A percentile compares a stretch with the other conserved stretches of the same genome.
Conservation (phyloP, 2,329 filamentous ascomycete species). For the Neofusicoccum sp. region DNA sequence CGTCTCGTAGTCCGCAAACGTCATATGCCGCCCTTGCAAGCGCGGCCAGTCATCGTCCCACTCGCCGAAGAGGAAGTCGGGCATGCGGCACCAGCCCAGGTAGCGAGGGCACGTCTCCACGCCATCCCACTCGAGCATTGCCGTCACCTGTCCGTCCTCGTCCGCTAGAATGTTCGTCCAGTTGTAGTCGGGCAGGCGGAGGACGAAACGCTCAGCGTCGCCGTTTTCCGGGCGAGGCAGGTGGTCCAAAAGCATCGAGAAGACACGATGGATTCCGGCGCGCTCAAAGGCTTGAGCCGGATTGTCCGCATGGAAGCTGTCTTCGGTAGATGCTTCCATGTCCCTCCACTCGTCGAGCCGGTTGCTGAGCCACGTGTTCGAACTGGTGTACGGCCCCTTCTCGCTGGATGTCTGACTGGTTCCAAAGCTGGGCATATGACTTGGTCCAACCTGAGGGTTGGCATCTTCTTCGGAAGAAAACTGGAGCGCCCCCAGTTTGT, state of each 20-base stretch:
- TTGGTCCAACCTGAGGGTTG: constrained; percentile 2
- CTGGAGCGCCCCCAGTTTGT: constrained; percentile 20
- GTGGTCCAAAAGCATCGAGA: constrained; percentile 8
- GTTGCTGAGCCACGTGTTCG: not conserved
- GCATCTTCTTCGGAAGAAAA: constrained; percentile 7
- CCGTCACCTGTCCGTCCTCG: constrained; percentile 16
- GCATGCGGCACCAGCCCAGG: constrained; percentile 7
- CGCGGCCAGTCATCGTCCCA: constrained; percentile 1
- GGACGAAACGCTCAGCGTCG: not conserved
- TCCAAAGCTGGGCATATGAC: not conserved
- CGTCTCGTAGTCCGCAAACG: not conserved
- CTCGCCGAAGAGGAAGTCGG: not conserved
- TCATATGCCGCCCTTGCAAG: not conserved
- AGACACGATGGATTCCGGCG: not conserved
- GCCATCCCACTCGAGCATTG: constrained; percentile 18
- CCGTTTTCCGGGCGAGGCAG: not conserved
- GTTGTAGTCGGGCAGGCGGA: constrained; percentile 17
- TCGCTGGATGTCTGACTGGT: not conserved
- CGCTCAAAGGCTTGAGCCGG: not conserved
- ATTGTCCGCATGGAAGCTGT: not conserved
- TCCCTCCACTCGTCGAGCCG: constrained; percentile 7
- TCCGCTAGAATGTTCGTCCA: constrained; percentile 16
- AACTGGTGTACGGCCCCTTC: not conserved
- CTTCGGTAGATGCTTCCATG: not conserved
- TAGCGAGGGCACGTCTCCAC: constrained; percentile 1